Conservation (phyloP, 108 stramenopile genomes). For the Thalassiosira profunda region DNA sequence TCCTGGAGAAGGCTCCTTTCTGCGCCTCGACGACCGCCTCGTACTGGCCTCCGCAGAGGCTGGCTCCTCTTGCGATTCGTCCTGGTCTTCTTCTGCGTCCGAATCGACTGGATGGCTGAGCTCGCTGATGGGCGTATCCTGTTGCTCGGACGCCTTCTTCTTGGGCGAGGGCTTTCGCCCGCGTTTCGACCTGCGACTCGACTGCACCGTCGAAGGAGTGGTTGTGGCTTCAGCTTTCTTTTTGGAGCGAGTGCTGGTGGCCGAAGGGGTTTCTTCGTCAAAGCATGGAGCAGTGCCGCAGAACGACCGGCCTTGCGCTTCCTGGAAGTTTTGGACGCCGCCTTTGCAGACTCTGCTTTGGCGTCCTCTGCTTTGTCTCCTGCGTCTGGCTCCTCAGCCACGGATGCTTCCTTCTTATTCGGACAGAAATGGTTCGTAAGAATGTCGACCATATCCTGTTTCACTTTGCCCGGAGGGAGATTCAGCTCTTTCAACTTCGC, state of each 20-base stretch:
- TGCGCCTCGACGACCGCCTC: conserved; percentile 5
- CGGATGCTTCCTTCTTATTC: too few relatives aligned
- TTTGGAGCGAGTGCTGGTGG: not conserved
- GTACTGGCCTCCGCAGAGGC: not conserved
- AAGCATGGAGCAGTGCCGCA: not conserved
- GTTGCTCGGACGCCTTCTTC: not conserved
- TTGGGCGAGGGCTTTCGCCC: not conserved
- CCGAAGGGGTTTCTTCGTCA: not conserved
- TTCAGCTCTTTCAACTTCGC: not conserved
- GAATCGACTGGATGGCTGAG: not conserved
- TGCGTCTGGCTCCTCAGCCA: too few relatives aligned
- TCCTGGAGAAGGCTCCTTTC: conserved; percentile 6
- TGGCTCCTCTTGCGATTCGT: not conserved
- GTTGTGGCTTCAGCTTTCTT: not conserved
- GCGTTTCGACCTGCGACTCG: conserved; percentile 2
- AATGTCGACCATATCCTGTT: conserved; percentile 1
- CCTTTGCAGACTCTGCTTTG: too few relatives aligned
- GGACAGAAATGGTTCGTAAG: too few relatives aligned
- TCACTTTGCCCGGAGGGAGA: not conserved
- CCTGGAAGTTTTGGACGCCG: too few relatives aligned
- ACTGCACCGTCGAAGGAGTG: too few relatives aligned
- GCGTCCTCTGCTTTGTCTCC: too few relatives aligned
- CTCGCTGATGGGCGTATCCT: not conserved
- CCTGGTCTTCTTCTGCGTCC: not conserved
- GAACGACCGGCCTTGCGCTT: too few relatives aligned